Evolutionary conservation across 768 basidiomycete species (phyloP).

Genomic region (Boletus sp.): DNA sequence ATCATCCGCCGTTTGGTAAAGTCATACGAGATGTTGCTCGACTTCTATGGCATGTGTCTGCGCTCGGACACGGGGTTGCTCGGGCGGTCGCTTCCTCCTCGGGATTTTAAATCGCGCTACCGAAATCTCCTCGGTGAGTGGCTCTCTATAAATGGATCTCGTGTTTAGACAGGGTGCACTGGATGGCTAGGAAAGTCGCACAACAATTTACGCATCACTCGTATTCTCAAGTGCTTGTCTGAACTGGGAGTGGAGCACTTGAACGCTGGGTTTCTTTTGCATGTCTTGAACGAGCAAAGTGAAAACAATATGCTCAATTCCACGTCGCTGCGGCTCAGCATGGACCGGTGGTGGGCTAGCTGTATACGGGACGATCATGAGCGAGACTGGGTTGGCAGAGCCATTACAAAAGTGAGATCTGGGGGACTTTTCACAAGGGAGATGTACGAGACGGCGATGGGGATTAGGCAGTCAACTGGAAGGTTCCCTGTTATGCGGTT

Average conservation of each 20-base stretch:
- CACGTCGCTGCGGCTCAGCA: constrained; percentile 49
- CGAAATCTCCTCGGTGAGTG: constrained; percentile 64
- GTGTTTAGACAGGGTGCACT: background rate
- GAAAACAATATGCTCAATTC: constrained; percentile 51
- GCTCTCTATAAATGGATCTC: background rate
- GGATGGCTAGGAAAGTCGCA: constrained; percentile 55
- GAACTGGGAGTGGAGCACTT: constrained; percentile 64
- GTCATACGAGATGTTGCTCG: constrained; percentile 73
- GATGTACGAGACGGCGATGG: constrained; percentile 51
- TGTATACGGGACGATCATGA: constrained; percentile 63
- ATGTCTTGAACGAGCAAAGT: constrained; percentile 68
- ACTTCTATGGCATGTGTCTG: constrained; percentile 77
- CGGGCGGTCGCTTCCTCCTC: constrained; percentile 46
- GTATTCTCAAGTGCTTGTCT: constrained; percentile 72
- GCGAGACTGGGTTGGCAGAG: constrained; percentile 49
- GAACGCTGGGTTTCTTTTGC: constrained; percentile 64
- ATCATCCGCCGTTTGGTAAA: constrained; percentile 49
- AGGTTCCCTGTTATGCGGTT: constrained; percentile 6
- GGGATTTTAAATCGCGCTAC: constrained; percentile 54
- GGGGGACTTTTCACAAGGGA: constrained; percentile 52
- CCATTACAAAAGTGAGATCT: constrained; percentile 49
- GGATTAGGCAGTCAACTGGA: constrained; percentile 30
- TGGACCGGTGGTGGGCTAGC: constrained; percentile 79
- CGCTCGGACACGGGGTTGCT: constrained; percentile 57
- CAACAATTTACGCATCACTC: constrained; percentile 73